Evolutionary conservation across 345 rosid species (phyloP).

Genomic region (Euphorbia peplus): DNA sequence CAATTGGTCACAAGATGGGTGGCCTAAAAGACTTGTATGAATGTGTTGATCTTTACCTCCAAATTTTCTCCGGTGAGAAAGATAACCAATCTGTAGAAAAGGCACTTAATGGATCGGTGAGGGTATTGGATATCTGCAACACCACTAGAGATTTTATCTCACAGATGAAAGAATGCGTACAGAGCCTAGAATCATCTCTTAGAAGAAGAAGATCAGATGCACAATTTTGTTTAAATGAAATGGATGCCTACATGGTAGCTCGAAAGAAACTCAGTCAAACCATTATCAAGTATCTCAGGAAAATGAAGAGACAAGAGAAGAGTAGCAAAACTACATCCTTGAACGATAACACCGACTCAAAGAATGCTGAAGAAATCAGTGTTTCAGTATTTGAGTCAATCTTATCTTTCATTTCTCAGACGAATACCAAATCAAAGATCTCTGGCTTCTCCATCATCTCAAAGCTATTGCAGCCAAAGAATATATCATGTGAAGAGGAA

Average conservation of each 20-base stretch:
- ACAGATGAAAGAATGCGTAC: conserved; percentile 4
- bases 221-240: neutral
- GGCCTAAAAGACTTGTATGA: neutral
- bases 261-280: conserved; percentile 5
- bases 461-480: conserved; percentile 10
- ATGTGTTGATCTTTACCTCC: neutral
- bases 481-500: neutral
- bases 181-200: conserved; percentile 2
- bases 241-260: conserved; percentile 6
- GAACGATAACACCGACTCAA: neutral
- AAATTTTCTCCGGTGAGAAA: neutral
- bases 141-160: neutral
- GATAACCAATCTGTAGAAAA: neutral
- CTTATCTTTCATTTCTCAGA: conserved; percentile 6
- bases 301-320: neutral
- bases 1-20: neutral
- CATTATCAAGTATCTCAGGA: neutral
- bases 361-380: conserved; percentile 15
- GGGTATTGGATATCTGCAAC: conserved; percentile 12
- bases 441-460: conserved; percentile 8
- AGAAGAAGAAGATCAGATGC: conserved; percentile 5
- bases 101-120: conserved; percentile 8
- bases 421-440: conserved; percentile 13
- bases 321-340: neutral
- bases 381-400: conserved; percentile 15